Base-by-base conservation (phyloP, 306 rosid species). In the Herpetospermum pedunculosum region DNA sequence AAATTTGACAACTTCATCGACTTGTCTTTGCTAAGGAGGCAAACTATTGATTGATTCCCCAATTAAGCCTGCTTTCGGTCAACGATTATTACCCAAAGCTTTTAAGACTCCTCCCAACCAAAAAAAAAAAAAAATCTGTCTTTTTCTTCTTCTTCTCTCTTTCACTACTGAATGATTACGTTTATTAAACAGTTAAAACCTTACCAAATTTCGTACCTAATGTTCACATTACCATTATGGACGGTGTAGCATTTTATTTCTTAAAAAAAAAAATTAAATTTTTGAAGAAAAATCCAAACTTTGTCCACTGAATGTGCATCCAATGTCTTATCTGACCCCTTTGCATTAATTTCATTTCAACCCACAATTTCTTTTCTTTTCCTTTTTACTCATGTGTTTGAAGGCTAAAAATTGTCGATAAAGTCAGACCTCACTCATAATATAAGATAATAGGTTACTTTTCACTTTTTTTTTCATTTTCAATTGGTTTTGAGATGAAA, bases 71-170 rank as follows among this genome's bases (percentile, higher is more conserved):
- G 40, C 70, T 58, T 74, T 44, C 26, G 40, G 50, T 74, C 77
- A 74, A 74, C 55, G 43, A 74, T 74, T 74, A 60, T 74, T 43
- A 60, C 77, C 67, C 77, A 73, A 73, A 52, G 76, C 23, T 69
- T 73, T 40, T 40, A 73, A 50, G 67, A 73, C 76, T n/a, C n/a
- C n/a, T n/a, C n/a, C n/a, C n/a, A n/a, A n/a, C n/a, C n/a, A n/a
- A n/a, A n/a, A 44, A 44, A 73, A 2, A 73, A 11, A 37, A 73
- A 58, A 25, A 73, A 12, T 5, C 52, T 40, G 68, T 73, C 38
- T 41, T 55, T 12, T 73, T 35, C 8, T 19, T 12, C 8, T 1
- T 26, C 75, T 18, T 15, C 35, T 23, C 8, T 70, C 49, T 65
- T 9, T 37, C n/a, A 29, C 57, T 46, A 14, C 10, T 43, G 12